Percentiles rank a stretch among this genome's conserved stretches.
These are phyloP conservation scores for Trichosphaerium sp. DNA, from an alignment of 78 protist species.

Conservation along the genomic window DNA sequence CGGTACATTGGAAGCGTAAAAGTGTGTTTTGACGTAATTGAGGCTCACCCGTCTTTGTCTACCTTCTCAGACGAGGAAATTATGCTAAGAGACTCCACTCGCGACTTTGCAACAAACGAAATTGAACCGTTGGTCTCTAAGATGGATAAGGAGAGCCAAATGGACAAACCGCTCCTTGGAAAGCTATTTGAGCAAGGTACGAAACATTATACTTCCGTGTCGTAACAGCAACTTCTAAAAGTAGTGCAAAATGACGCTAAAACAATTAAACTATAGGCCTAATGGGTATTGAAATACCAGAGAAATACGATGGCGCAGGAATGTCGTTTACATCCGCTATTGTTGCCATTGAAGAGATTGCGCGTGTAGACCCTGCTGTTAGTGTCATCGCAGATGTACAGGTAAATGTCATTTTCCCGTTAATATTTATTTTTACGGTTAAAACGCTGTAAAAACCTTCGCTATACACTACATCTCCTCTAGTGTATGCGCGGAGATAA, in stretches of 20 bases:
- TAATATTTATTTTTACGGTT: constrained; percentile 16
- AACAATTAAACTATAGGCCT: no score
- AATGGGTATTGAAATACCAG: constrained; percentile 80
- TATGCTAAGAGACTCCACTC: constrained; percentile 5
- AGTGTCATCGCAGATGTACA: constrained; percentile 65
- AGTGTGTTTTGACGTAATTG: no score
- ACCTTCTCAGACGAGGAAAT: constrained; percentile 14
- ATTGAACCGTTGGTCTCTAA: constrained; percentile 24
- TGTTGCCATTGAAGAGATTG: constrained; percentile 83
- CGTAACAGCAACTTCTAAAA: no score
- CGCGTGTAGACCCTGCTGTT: constrained; percentile 56
- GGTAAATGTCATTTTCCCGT: constrained; percentile 26
- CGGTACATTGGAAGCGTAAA: no score
- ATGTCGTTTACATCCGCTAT: constrained; percentile 55
- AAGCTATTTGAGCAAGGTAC: constrained; percentile 32
- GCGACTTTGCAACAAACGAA: constrained; percentile 15
- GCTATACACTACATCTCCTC: neutral
- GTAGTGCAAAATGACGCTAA: no score
- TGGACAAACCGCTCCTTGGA: constrained; percentile 6
- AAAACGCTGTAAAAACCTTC: no score
- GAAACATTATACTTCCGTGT: no score
- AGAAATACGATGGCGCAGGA: constrained; percentile 71
- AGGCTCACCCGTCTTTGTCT: no score
- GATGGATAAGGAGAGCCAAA: constrained; percentile 24
- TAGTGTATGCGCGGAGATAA: neutral